Evolutionary conservation across 139 green algal species (phyloP).

Genomic region (Limnomonas spitsbergensis): DNA sequence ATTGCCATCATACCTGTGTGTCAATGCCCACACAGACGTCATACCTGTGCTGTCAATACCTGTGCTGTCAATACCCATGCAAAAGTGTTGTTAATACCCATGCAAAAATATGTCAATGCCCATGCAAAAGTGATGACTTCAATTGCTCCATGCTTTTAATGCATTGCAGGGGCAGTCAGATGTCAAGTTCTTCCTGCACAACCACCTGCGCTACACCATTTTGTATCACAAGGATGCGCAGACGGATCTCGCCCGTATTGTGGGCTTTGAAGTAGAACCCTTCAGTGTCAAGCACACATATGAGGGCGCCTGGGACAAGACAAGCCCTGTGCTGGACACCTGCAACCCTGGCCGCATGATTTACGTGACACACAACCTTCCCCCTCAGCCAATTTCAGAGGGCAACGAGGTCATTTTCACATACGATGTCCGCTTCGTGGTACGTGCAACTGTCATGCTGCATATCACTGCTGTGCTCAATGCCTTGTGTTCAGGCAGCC

Average conservation of each 20-base stretch:
- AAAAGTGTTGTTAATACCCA: too few species aligned
- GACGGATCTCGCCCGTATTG: constrained; percentile 83
- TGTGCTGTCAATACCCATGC: too few species aligned
- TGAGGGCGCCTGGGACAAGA: constrained; percentile 68
- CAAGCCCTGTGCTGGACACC: constrained; percentile 70
- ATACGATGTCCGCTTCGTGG: constrained; percentile 91
- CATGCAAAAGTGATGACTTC: too few species aligned
- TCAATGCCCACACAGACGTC: too few species aligned
- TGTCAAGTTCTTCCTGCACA: constrained; percentile 86
- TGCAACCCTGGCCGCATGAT: constrained; percentile 80
- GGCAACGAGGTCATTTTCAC: constrained; percentile 93
- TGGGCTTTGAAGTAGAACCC: constrained; percentile 96
- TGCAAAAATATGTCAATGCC: too few species aligned
- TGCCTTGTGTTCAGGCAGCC: too few species aligned
- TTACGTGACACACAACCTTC: constrained; percentile 72
- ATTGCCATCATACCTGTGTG: too few species aligned
- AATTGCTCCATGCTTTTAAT: too few species aligned
- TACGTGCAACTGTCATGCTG: constrained; percentile 33
- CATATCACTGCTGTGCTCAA: not conserved
- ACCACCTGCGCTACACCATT: constrained; percentile 96
- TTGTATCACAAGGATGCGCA: constrained; percentile 88
- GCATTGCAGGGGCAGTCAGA: constrained; percentile 56
- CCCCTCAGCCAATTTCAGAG: constrained; percentile 73
- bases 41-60: constrained; percentile 44
- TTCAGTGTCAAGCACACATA: constrained; percentile 90